Base-by-base conservation (phyloP, 768 basidiomycete species). In the Tulasnella sp. region DNA sequence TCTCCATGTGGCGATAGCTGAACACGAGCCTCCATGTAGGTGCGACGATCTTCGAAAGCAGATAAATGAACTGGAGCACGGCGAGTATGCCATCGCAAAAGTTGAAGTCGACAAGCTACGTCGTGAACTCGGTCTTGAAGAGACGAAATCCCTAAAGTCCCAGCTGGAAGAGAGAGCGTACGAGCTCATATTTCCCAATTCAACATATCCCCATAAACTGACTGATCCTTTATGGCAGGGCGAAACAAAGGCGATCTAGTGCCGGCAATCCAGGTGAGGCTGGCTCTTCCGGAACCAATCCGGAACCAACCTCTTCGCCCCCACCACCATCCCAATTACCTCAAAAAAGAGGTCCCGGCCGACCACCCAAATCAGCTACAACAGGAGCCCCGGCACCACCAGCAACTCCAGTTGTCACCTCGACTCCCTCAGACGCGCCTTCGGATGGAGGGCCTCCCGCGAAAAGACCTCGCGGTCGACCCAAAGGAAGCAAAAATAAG, bases 51-150 rank as follows among this genome's bases (percentile, higher is more conserved):
- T 94, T 42, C 91, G 91, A 5, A 84, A 86, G 50, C 93, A 93
- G 85, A 94, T 96, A 81, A 86, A 88, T 50, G 85, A 86, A 18
- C 87, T 96, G 16, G 91, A 92, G 31, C 93, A 94, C 73, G 92
- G 92, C 48, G 94, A 95, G 82, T 96, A 96, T 84, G 88, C 92
- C 20, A 85, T 86, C 11, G 92, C 94, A 6, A 95, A 95, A 85
- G 86, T 86, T 41, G 94, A 95, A 81, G 94, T 96, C 73, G 94
- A 96, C 84, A 87, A 89, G 77, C 87, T 96, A 72, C 90, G 94
- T 58, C 87, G 88, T 76, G 94, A 96, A 84, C 90, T 96, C 9
- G 94, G 94, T 0, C 92, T 95, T 83, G 86, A 90, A 0, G 91
- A 94, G 2, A 85, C 95, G 18, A 94, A 93, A 2, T 92, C 89